Base-by-base conservation (phyloP, 2,329 filamentous ascomycete genomes). In the Chaetomium sp. region DNA sequence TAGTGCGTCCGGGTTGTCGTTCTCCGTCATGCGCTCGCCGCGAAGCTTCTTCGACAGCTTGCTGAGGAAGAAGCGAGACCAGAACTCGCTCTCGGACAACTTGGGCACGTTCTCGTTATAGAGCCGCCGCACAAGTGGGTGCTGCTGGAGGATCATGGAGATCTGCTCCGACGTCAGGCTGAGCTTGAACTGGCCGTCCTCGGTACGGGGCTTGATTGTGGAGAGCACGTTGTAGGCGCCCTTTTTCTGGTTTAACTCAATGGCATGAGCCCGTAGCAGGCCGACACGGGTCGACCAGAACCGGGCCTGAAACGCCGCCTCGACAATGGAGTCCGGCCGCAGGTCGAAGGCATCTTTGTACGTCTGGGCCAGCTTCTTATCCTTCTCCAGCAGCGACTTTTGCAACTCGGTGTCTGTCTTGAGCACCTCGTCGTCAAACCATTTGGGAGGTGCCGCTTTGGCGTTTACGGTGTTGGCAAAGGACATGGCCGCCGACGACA, bases 151-250 rank as follows among this genome's bases (percentile, higher is more conserved):
- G 52, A 99, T 94, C 67, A 95, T 82, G 66, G 91, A 87, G 51
- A 97, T 89, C 71, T 97, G 91, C 71, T 96, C 91, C 58, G 90
- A 86, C 62, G 85, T 94, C 60, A 99, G 86, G 66, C 88, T 91
- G 64, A 96, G 77, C 70, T 87, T 90, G 45, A 86, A 79, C 57
- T 86, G 84, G 60, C 86, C 86, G 62, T 89, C 85, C 54, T 88
- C 84, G 5, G 87, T 82, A 53, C 85, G 82, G 6, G 89, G 87
- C 68, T 95, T 96, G 64, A 97, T 85, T 14, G 88, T 88, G 0
- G 94, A 91, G 14, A 99, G 77, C 6, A 97, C 91, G 64, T 99
- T 97, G 73, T 96, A 96, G 3, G 90, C 85, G 5, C 92, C 94
- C 62, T 88, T 87, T 64, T 85, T 87, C 74, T 99, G 95, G 57